Conservation (phyloP, 441 rosid species). For the Theobroma grandiflorum region DNA sequence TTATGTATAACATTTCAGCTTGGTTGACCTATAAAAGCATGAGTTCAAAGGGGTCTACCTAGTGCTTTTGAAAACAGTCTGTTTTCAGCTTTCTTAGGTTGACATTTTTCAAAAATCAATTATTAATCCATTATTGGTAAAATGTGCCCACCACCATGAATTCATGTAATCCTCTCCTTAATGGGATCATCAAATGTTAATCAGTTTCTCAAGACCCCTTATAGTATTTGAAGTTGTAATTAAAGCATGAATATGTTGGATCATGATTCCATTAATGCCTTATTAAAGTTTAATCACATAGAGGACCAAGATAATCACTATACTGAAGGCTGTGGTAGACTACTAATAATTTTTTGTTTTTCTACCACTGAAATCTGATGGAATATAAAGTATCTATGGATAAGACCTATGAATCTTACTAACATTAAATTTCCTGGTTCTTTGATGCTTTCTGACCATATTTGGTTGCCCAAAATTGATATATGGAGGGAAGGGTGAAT, state of each 20-base stretch:
- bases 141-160: background rate
- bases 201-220: background rate
- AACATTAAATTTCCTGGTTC: background rate
- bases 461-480: background rate
- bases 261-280: background rate
- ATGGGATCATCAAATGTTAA: background rate
- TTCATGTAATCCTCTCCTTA: background rate
- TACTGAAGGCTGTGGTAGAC: background rate
- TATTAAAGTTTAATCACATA: background rate
- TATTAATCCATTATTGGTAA: background rate
- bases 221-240: background rate
- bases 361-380: background rate
- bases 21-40: background rate
- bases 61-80: background rate
- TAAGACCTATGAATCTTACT: background rate
- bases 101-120: background rate
- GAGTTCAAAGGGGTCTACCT: background rate
- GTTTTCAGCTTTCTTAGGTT: background rate
- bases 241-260: background rate
- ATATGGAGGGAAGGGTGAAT: background rate
- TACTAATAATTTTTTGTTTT: background rate
- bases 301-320: background rate
- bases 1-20: background rate
- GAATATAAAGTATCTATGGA: background rate
- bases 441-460: background rate